Percentiles rank a stretch among this genome's conserved stretches.
These are phyloP conservation scores for Omphalotus olearius DNA, from an alignment of 1,284 basidiomycete species.

Conservation along the genomic window DNA sequence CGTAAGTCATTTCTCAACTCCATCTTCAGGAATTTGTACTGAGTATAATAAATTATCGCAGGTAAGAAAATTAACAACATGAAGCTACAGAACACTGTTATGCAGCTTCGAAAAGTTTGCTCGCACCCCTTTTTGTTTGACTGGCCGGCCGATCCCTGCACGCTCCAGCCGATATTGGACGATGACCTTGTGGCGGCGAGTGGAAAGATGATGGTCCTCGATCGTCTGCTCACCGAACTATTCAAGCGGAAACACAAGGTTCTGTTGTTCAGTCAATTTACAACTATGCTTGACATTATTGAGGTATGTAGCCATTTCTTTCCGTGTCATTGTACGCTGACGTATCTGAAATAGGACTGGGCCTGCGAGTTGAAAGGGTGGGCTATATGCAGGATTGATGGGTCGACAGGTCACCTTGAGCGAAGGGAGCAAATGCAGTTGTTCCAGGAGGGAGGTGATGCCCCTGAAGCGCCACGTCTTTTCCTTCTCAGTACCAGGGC, in stretches of 20 bases:
- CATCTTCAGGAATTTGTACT: conserved; percentile 4
- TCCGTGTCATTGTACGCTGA: neutral
- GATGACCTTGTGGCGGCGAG: conserved; percentile 81
- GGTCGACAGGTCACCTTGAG: conserved; percentile 71
- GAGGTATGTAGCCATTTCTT: conserved; percentile 46
- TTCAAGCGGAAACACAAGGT: conserved; percentile 86
- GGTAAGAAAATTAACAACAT: conserved; percentile 87
- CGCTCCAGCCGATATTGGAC: conserved; percentile 58
- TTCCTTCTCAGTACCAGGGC: conserved; percentile 93
- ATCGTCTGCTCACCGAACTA: conserved; percentile 83
- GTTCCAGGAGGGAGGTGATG: conserved; percentile 78
- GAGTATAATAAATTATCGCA: conserved; percentile 24
- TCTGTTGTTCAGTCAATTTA: conserved; percentile 92
- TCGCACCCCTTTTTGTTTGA: conserved; percentile 93
- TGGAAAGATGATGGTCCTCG: conserved; percentile 96
- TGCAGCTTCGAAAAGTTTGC: conserved; percentile 94
- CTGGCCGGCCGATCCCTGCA: conserved; percentile 73
- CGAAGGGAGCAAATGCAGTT: conserved; percentile 81
- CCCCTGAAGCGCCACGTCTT: conserved; percentile 64
- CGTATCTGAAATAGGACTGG: conserved; percentile 63
- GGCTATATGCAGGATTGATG: conserved; percentile 89
- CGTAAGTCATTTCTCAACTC: conserved; percentile 38
- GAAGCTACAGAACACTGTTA: conserved; percentile 89
- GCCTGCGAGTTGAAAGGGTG: conserved; percentile 77
- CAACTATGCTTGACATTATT: conserved; percentile 93